phyloP scores from a whole-genome alignment of 169 alveolate genomes.

The Plasmodium blacklocki region DNA sequence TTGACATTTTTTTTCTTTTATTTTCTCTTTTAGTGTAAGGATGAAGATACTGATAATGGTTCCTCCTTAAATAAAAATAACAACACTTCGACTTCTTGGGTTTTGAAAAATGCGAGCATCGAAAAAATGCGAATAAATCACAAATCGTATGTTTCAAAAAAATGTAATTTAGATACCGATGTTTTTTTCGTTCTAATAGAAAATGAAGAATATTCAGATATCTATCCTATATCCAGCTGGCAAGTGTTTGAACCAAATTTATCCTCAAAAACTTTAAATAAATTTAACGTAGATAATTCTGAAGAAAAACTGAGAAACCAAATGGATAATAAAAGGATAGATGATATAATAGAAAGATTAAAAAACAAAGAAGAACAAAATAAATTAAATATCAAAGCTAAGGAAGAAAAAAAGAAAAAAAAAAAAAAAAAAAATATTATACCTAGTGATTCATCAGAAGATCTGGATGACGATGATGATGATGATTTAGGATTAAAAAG shows the following conservation, averaged over 20 bases:
- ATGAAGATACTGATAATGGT: constrained; percentile 8
- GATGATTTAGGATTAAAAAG: constrained; percentile 71
- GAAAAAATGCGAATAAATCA: constrained; percentile 38
- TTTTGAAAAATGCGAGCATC: constrained; percentile 46
- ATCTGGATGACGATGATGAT: constrained; percentile 23
- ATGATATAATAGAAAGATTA: constrained; percentile 70
- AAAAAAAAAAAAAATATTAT: constrained; percentile 8
- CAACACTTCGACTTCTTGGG: constrained; percentile 41
- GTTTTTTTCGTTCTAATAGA: constrained; percentile 58
- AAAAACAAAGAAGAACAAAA: constrained; percentile 59
- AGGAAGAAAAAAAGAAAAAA: constrained; percentile 43
- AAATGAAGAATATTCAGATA: constrained; percentile 73
- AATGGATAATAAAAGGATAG: constrained; percentile 54
- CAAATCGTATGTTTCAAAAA: constrained; percentile 63
- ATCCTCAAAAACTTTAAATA: constrained; percentile 33
- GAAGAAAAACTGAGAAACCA: constrained; percentile 38
- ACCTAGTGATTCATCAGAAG: constrained; percentile 5
- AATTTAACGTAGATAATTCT: constrained; percentile 31
- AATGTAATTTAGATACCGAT: constrained; percentile 75
- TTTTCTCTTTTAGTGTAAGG: constrained; percentile 32
- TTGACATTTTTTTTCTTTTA: not conserved
- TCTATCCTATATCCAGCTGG: constrained; percentile 76
- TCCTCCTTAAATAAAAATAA: constrained; percentile 11
- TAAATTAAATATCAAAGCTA: constrained; percentile 38
- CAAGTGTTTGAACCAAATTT: constrained; percentile 75